These are phyloP conservation scores for Elaeis guineensis DNA, from an alignment of 176 grass and related monocot species.

Conservation along the genomic window DNA sequence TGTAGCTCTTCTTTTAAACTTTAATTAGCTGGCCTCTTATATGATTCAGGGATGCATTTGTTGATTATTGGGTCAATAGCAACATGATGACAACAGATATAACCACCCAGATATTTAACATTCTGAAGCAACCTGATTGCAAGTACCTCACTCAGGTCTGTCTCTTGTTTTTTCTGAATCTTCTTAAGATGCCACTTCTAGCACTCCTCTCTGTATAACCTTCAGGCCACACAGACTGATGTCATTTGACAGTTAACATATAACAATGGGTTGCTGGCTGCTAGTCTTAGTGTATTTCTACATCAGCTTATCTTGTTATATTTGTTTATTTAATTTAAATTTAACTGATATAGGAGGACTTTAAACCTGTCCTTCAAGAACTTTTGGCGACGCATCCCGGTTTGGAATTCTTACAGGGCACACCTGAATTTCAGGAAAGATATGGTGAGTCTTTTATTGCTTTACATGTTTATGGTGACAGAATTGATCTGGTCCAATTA, in stretches of 20 bases:
- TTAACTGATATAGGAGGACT: slow-evolving; percentile 60
- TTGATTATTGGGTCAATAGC: slow-evolving; percentile 89
- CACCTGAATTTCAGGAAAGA: slow-evolving; percentile 99
- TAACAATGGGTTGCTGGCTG: too few species aligned
- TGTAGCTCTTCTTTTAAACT: too few species aligned
- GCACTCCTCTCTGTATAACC: too few species aligned
- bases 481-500: too few species aligned
- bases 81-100: slow-evolving; percentile 91
- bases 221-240: too few species aligned
- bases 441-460: slow-evolving; percentile 46
- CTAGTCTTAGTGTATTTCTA: too few species aligned
- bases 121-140: slow-evolving; percentile 64
- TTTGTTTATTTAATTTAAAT: too few species aligned
- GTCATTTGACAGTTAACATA: too few species aligned
- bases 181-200: too few species aligned
- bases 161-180: slow-evolving; percentile 8
- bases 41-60: slow-evolving; percentile 76
- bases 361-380: slow-evolving; percentile 87
- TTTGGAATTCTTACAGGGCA: slow-evolving; percentile 98
- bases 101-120: slow-evolving; percentile 78
- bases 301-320: too few species aligned
- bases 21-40: neutral
- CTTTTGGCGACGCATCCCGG: slow-evolving; percentile 91
- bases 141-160: slow-evolving; percentile 70
- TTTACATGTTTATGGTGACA: neutral